A percentile compares a stretch with the other conserved stretches of the same genome.
Evolutionary conservation across 2,329 filamentous ascomycete genomes (phyloP).

Genomic region (Botrytis galanthina): DNA sequence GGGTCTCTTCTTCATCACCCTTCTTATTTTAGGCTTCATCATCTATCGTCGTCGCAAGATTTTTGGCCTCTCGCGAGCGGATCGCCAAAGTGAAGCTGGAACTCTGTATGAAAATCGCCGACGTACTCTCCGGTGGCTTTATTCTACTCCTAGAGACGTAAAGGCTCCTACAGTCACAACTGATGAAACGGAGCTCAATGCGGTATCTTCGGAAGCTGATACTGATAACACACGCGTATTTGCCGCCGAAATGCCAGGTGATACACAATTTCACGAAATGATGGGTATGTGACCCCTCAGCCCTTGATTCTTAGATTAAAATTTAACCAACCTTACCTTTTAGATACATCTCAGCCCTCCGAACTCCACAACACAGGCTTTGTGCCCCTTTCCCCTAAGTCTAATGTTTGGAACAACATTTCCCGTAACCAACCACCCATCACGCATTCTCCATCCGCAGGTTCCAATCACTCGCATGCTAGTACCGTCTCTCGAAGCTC

Average conservation of each 20-base stretch:
- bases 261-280: conserved; percentile 38
- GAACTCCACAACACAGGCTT: conserved; percentile 30
- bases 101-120: conserved; percentile 30
- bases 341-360: conserved; percentile 31
- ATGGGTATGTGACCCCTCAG: conserved; percentile 32
- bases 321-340: conserved; percentile 7
- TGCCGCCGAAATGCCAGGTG: conserved; percentile 31
- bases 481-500: conserved; percentile 29
- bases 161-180: conserved; percentile 37
- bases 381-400: conserved; percentile 19
- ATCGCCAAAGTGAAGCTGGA: conserved; percentile 30
- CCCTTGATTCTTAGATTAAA: not conserved
- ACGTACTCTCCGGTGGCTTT: conserved; percentile 34
- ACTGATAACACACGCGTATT: conserved; percentile 26
- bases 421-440: not conserved
- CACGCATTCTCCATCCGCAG: conserved; percentile 23
- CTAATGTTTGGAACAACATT: conserved; percentile 18
- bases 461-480: conserved; percentile 23
- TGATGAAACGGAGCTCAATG: conserved; percentile 28
- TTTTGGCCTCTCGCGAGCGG: conserved; percentile 23
- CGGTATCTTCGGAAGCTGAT: conserved; percentile 22
- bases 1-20: conserved; percentile 55
- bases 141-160: conserved; percentile 25
- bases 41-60: conserved; percentile 49
- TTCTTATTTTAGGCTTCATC: conserved; percentile 50